These are phyloP conservation scores for Solanum sitiens DNA, from an alignment of 257 asterid genomes.

Conservation along the genomic window DNA sequence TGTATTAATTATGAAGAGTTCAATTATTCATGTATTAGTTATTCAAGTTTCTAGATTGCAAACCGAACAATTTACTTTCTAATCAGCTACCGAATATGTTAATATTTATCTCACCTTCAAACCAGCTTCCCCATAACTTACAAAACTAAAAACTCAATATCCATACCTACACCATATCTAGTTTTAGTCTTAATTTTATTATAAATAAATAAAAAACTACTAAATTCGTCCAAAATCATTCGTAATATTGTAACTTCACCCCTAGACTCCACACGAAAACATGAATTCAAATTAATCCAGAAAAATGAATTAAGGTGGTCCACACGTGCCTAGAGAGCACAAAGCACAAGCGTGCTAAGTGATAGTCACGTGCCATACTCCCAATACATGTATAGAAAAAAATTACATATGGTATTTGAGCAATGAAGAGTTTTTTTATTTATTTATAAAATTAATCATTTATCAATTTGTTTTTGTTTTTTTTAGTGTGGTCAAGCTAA, in stretches of 20 bases:
- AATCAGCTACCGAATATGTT: background rate
- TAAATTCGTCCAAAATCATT: background rate
- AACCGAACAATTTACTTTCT: too few relatives aligned
- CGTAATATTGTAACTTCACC: background rate
- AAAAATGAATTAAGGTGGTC: background rate
- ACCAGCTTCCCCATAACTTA: background rate
- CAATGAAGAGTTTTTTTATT: background rate
- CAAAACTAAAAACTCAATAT: too few relatives aligned
- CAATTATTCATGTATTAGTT: too few relatives aligned
- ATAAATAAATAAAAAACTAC: background rate
- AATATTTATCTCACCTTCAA: too few relatives aligned
- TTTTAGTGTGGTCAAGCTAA: constrained; percentile 14
- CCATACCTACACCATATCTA: background rate
- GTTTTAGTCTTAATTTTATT: background rate
- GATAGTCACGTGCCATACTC: constrained; percentile 25
- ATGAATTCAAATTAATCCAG: background rate
- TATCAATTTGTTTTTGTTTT: too few relatives aligned
- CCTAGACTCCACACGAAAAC: background rate
- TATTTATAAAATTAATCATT: background rate
- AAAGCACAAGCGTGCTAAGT: constrained; percentile 6
- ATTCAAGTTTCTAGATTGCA: background rate
- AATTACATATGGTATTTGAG: constrained; percentile 11
- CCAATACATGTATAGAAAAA: background rate
- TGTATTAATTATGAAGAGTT: background rate
- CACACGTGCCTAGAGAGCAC: constrained; percentile 30